Conservation (phyloP, 805 yeast species). For the Diddensiella caesifluorescens region DNA sequence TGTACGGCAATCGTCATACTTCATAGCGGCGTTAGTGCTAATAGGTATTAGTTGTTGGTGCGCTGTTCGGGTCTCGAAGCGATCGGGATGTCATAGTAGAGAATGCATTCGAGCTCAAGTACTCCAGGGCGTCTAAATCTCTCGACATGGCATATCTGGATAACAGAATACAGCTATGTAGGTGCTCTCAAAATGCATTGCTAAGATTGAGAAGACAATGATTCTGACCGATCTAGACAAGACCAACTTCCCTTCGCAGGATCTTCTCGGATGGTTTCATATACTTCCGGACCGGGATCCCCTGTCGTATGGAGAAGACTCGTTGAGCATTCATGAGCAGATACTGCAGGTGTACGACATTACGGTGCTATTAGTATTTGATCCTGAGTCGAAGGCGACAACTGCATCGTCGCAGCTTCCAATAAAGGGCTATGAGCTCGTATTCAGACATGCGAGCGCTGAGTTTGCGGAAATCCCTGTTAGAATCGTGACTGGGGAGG, state of each 20-base stretch:
- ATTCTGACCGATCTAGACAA: conserved; percentile 18
- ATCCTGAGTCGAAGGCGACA: conserved; percentile 11
- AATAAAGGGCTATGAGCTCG: conserved; percentile 22
- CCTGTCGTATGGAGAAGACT: conserved; percentile 8
- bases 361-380: conserved; percentile 20
- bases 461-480: conserved; percentile 23
- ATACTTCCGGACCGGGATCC: conserved; percentile 10
- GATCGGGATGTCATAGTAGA: conserved; percentile 29
- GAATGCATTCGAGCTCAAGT: conserved; percentile 30
- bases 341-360: conserved; percentile 18
- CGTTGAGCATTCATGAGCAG: conserved; percentile 17
- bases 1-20: no score
- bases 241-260: conserved; percentile 29
- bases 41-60: conserved; percentile 29
- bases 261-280: conserved; percentile 33
- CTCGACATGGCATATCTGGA: conserved; percentile 25
- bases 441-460: conserved; percentile 9
- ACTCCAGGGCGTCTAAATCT: conserved; percentile 8
- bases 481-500: conserved; percentile 25
- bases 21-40: no score
- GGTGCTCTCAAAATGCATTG: conserved; percentile 9
- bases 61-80: conserved; percentile 29
- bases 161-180: conserved; percentile 26
- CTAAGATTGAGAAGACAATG: neutral
- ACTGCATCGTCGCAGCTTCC: conserved; percentile 20